These are phyloP conservation scores for Amphicarpaea edgeworthii DNA, from an alignment of 306 rosid species.

Conservation along the genomic window DNA sequence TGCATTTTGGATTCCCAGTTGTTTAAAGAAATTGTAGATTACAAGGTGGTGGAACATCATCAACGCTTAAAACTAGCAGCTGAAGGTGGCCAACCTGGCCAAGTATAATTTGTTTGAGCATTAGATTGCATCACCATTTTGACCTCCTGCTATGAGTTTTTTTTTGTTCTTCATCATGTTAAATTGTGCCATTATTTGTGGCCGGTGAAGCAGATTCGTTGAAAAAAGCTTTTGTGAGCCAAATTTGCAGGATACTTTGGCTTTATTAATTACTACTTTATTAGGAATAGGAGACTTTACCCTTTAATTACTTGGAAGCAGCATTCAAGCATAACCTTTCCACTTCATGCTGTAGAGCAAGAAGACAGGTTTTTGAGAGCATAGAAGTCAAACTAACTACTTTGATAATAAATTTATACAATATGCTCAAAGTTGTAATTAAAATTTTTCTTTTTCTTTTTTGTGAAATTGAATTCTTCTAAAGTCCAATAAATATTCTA, in stretches of 20 bases:
- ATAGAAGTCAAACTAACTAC: not conserved
- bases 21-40: constrained; percentile 85
- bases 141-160: not conserved
- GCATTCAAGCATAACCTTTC: constrained; percentile 34
- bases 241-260: constrained; percentile 17
- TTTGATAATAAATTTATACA: constrained; percentile 10
- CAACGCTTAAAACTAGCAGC: constrained; percentile 87
- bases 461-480: not conserved
- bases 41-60: constrained; percentile 88
- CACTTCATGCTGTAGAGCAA: constrained; percentile 14
- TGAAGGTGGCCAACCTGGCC: constrained; percentile 69
- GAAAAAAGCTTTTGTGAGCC: constrained; percentile 6
- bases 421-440: constrained; percentile 28
- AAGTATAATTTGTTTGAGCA: constrained; percentile 25
- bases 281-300: constrained; percentile 8
- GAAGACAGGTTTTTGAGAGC: constrained; percentile 33
- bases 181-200: constrained; percentile 10
- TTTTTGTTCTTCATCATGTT: constrained; percentile 14
- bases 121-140: constrained; percentile 8
- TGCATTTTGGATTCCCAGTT: constrained; percentile 82
- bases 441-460: constrained; percentile 22
- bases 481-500: constrained; percentile 3
- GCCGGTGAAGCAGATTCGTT: constrained; percentile 32
- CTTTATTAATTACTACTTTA: not conserved
- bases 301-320: constrained; percentile 15